These are phyloP conservation scores for Quercus lobata DNA, from an alignment of 331 rosid species.

Conservation along the genomic window DNA sequence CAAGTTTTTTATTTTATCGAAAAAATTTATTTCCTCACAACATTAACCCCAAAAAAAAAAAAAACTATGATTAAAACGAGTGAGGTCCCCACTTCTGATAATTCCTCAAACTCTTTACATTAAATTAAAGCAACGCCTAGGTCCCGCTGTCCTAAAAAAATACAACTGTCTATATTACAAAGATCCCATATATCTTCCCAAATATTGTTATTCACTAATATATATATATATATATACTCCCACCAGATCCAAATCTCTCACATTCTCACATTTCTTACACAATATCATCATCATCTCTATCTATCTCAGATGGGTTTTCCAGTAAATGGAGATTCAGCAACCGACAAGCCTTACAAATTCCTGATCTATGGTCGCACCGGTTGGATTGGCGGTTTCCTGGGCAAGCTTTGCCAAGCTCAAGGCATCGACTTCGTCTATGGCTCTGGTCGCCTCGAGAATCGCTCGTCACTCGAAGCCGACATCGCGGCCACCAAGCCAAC, in stretches of 20 bases:
- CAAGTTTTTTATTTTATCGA: no score
- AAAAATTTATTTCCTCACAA: no score
- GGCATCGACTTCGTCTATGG: constrained; percentile 50
- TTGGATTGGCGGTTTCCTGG: constrained; percentile 85
- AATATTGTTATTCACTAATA: not conserved
- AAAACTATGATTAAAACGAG: not conserved
- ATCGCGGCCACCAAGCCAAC: constrained; percentile 49
- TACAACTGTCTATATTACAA: not conserved
- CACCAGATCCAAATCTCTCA: constrained; percentile 16
- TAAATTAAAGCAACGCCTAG: not conserved
- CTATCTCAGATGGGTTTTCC: constrained; percentile 50
- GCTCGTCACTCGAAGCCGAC: constrained; percentile 65
- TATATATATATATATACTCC: not conserved
- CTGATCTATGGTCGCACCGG: constrained; percentile 83
- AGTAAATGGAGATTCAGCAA: constrained; percentile 34
- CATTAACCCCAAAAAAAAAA: no score
- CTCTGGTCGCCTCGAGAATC: constrained; percentile 68
- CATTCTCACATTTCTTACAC: no score
- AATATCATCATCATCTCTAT: not conserved
- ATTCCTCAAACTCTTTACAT: not conserved
- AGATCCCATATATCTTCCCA: not conserved
- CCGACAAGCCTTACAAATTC: constrained; percentile 43
- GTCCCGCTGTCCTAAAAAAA: not conserved
- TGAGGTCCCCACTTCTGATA: not conserved
- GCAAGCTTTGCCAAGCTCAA: constrained; percentile 55